Conservation (phyloP, 2,329 filamentous ascomycete species). For the Cercospora sojina region DNA sequence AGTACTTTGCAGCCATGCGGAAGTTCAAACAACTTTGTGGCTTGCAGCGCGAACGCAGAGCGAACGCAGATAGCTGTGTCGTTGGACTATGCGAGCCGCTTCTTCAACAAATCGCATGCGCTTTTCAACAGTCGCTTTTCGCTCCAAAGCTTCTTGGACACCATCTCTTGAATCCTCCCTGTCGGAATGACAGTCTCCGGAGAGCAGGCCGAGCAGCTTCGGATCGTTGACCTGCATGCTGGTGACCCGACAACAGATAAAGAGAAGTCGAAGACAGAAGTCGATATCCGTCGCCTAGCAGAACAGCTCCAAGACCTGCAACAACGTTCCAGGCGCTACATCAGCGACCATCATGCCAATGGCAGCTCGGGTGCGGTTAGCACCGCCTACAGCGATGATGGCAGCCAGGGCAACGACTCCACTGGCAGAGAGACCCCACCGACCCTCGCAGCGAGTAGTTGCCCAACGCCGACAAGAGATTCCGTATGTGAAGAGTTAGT, state of each 20-base stretch:
- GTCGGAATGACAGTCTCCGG: constrained; percentile 12
- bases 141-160: constrained; percentile 6
- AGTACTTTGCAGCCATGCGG: constrained; percentile 1
- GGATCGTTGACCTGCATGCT: constrained; percentile 4
- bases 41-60: constrained; percentile 8
- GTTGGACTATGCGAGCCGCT: background rate
- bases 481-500: background rate
- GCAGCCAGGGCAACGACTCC: constrained; percentile 11
- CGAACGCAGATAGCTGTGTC: constrained; percentile 10
- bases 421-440: constrained; percentile 15
- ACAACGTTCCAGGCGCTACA: constrained; percentile 14
- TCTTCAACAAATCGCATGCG: background rate
- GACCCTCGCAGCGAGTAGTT: constrained; percentile 12
- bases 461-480: constrained; percentile 18
- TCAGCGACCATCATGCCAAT: constrained; percentile 11
- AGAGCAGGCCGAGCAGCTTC: constrained; percentile 10
- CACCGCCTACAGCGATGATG: constrained; percentile 19
- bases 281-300: constrained; percentile 14
- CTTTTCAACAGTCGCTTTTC: background rate
- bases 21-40: constrained; percentile 1
- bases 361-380: constrained; percentile 18
- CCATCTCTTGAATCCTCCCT: background rate
- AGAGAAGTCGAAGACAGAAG: constrained; percentile 13
- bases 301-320: constrained; percentile 20
- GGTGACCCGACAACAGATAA: background rate